These are phyloP conservation scores for Gastrodia elata DNA, from an alignment of 106 monocot genomes.

Conservation along the genomic window DNA sequence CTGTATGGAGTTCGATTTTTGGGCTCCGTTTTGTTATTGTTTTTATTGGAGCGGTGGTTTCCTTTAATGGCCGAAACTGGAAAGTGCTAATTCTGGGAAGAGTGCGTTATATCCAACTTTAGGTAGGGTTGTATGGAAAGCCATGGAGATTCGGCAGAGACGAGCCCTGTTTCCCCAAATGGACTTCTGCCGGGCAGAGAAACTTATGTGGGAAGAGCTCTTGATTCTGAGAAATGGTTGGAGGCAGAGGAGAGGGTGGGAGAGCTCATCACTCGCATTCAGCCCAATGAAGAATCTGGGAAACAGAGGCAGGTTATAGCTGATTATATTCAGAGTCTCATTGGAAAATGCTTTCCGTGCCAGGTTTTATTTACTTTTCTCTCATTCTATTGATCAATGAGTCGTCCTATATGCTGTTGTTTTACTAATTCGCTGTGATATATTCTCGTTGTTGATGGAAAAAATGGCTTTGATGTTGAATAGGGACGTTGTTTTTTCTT, in stretches of 20 bases:
- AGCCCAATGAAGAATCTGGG: not conserved
- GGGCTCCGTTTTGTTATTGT: not conserved
- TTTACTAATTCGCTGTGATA: not conserved
- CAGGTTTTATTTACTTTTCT: not conserved
- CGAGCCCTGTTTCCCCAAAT: not conserved
- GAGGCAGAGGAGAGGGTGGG: not conserved
- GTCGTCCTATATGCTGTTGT: not conserved
- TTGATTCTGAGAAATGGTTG: not conserved
- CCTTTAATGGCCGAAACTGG: not conserved
- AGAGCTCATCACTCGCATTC: not conserved
- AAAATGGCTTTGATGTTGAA: not conserved
- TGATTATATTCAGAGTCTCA: slow-evolving; percentile 2
- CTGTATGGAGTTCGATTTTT: not conserved
- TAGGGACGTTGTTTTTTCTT: not conserved
- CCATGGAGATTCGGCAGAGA: slow-evolving; percentile 2
- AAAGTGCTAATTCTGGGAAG: not conserved
- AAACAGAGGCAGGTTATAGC: not conserved
- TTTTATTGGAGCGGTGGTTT: not conserved
- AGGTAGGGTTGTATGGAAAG: not conserved
- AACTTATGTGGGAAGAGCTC: not conserved
- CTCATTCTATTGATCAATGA: slow-evolving; percentile 2
- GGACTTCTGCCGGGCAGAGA: slow-evolving; percentile 1
- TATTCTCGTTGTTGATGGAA: not conserved
- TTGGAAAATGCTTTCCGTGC: slow-evolving; percentile 2
- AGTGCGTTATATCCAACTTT: not conserved